These are phyloP conservation scores for Lachancea waltii DNA, from an alignment of 805 yeast species.

Conservation along the genomic window DNA sequence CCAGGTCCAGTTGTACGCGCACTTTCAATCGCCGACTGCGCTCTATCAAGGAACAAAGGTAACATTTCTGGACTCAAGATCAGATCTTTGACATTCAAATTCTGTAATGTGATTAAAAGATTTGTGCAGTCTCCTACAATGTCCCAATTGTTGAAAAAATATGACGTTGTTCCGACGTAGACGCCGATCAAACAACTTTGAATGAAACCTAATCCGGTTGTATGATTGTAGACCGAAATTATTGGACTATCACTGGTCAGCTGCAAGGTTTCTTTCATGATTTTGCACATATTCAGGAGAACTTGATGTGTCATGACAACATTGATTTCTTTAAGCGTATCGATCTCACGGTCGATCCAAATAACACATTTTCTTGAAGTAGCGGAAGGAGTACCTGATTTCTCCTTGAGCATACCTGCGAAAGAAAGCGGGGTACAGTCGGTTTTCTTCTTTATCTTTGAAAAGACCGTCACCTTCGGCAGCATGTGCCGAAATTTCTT, in stretches of 20 bases:
- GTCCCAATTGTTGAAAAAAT: slow-evolving; percentile 69
- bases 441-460: slow-evolving; percentile 27
- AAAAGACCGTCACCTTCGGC: slow-evolving; percentile 29
- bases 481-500: slow-evolving; percentile 20
- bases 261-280: slow-evolving; percentile 87
- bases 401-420: slow-evolving; percentile 16
- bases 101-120: slow-evolving; percentile 62
- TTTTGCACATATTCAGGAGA: slow-evolving; percentile 74
- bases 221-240: slow-evolving; percentile 80
- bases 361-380: slow-evolving; percentile 18
- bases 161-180: slow-evolving; percentile 80
- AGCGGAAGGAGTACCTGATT: slow-evolving; percentile 18
- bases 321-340: slow-evolving; percentile 22
- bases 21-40: slow-evolving; percentile 21
- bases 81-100: slow-evolving; percentile 77
- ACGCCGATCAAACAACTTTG: slow-evolving; percentile 81
- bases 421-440: slow-evolving; percentile 18
- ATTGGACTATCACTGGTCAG: slow-evolving; percentile 65
- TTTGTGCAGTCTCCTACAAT: slow-evolving; percentile 67
- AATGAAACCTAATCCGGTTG: slow-evolving; percentile 80
- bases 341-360: slow-evolving; percentile 27
- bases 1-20: slow-evolving; percentile 9
- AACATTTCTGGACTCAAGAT: slow-evolving; percentile 81
- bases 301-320: slow-evolving; percentile 46
- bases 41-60: slow-evolving; percentile 60